phyloP scores from a whole-genome alignment of 2,329 filamentous ascomycete genomes.

The Helminthosporium solani region DNA sequence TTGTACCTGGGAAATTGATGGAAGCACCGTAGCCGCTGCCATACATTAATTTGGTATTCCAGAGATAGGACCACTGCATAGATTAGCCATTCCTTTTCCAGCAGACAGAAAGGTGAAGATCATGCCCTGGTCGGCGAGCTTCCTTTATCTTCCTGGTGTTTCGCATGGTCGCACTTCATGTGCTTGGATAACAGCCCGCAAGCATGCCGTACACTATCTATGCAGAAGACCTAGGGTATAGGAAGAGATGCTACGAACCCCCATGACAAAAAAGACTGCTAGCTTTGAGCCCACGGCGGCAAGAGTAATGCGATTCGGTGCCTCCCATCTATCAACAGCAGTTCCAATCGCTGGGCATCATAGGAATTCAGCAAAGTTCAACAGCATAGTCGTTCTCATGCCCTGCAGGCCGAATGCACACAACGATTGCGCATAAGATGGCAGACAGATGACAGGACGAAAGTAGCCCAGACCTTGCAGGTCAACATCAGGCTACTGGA shows the following conservation, averaged over 20 bases:
- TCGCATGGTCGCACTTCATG: constrained; percentile 49
- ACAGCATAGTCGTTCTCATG: constrained; percentile 42
- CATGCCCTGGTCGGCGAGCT: constrained; percentile 48
- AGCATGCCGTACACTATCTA: constrained; percentile 46
- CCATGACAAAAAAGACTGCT: constrained; percentile 48
- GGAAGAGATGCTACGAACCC: constrained; percentile 46
- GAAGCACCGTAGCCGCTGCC: constrained; percentile 47
- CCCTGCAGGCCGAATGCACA: constrained; percentile 38
- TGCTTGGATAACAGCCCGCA: constrained; percentile 43
- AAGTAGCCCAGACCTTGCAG: constrained; percentile 48
- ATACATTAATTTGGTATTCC: constrained; percentile 48
- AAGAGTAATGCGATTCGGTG: constrained; percentile 42
- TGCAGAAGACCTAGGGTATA: constrained; percentile 46
- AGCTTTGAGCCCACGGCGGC: constrained; percentile 39
- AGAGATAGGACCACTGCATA: constrained; percentile 54
- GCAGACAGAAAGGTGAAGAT: constrained; percentile 51
- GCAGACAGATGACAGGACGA: constrained; percentile 47
- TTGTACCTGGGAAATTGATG: constrained; percentile 47
- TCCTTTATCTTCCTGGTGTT: constrained; percentile 43
- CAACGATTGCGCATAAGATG: constrained; percentile 43
- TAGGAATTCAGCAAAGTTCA: constrained; percentile 43
- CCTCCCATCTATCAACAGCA: constrained; percentile 43
- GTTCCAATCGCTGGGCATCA: constrained; percentile 43
- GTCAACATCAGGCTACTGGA: constrained; percentile 47
- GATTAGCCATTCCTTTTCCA: constrained; percentile 54